Evolutionary conservation across 1,284 basidiomycete species (phyloP), one percentile per base, ranked within the genome.

Genomic region (Cutaneotrichosporon sp.): DNA sequence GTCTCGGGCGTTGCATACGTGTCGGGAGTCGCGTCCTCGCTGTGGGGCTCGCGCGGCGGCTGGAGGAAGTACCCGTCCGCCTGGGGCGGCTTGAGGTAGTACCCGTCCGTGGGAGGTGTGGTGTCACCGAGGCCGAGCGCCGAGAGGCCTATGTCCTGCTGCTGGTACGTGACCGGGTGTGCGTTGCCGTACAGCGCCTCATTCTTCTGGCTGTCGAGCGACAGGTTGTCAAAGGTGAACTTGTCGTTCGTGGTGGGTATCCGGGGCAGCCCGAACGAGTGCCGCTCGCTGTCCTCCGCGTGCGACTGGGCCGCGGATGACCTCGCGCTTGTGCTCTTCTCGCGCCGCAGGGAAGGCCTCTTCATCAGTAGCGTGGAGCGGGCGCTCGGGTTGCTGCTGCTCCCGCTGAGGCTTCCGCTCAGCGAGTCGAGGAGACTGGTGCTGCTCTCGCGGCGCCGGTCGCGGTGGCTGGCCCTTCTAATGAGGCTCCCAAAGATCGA

Each of bases 261-360:
- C 34, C 65, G 64, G 2, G 76, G 76, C 24, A 78, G 65, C 42
- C 76, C 76, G 54, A 76, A 78, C 9, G 73, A 75, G 27, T 64
- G 58, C 9, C 75, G 62, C 45, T 68, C 65, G 4, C 60, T 27
- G 10, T 54, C 52, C 22, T 55, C 58, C 20, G 51, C 10, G 20
- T 13, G 20, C 14, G 33, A 34, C 33, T 53, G 33, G 34, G 33
- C 34, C 1, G 51, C 51, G 9, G 51, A 53, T 5, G 47, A 50
- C n/a, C 38, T 10, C 47, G 47, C 25, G 47, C 47, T 18, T 6
- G 25, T 31, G 27, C 25, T 31, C 18, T 20, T 27, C 13, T 24
- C 14, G 18, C 25, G 27, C 14, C 47, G 24, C 47, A 50, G 25
- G 14, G 47, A 50, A 4, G 47, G 27, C 27, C 47, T 27, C 47